Evolutionary conservation across 495 filamentous ascomycete genomes (phyloP), one percentile per base, ranked within the genome.

Genomic region (Immersiella caudata): DNA sequence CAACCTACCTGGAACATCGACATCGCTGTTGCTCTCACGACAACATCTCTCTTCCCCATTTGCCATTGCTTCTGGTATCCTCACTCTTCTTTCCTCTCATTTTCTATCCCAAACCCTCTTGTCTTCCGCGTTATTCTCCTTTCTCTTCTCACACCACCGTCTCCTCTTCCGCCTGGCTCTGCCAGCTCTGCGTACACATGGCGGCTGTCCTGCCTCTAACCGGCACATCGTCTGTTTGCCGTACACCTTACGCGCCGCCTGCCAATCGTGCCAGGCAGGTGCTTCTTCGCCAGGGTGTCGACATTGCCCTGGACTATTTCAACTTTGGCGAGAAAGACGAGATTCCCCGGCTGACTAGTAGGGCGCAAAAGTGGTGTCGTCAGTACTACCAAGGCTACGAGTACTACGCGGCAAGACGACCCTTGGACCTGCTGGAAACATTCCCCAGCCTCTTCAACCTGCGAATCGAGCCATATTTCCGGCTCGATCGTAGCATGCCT

Each of bases 371-470:
- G 35, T 75, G 73, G 73, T 67, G 68, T 11, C 59, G 65, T 25
- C 67, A 62, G 24, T 75, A 75, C 64, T 72, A 60, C 60, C 59
- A 66, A 26, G 69, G 71, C 1, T 69, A 71, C 35, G 24, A 51
- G 1, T 69, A 73, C 71, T 69, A 65, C 8, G 20, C 62, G 33
- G 67, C 68, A 51, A 35, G 63, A 33, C 49, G 67, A 16, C 66
- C 64, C n/a, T 8, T 33, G 29, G 66, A 55, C 21, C 61, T 75
- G 7, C 25, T 73, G 24, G 29, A 65, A 20, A 62, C 24, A 0
- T 74, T 70, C 35, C 72, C 74, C 22, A 33, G 71, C 64, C 62
- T 74, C 8, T 76, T 76, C 68, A 68, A 76, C 62, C 60, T 76
- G 27, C 21, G 60, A 29, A 58, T 74, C 56, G 24, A 71, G 50